Percentiles rank a stretch among this genome's conserved stretches.
phyloP scores from a whole-genome alignment of 352 stramenopile species.

The Phytophthora litchii region DNA sequence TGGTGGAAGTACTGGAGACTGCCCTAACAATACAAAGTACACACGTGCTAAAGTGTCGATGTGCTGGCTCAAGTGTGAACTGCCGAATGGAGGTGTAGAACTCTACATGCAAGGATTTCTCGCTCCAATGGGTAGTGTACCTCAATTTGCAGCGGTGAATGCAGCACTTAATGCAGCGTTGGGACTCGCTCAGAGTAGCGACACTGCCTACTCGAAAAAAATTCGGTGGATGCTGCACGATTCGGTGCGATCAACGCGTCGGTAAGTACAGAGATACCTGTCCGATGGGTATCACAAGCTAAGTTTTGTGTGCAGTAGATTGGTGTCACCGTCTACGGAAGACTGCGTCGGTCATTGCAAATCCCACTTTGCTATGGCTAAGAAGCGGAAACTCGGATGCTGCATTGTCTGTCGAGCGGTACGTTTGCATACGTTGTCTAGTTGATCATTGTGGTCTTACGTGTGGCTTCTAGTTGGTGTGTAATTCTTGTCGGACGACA shows the following conservation, averaged over 20 bases:
- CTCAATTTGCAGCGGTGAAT: constrained; percentile 35
- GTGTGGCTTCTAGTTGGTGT: constrained; percentile 35
- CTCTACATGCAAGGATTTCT: constrained; percentile 53
- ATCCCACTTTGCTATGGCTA: constrained; percentile 31
- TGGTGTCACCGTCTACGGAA: constrained; percentile 21
- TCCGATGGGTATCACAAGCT: constrained; percentile 1
- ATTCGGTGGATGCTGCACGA: constrained; percentile 55
- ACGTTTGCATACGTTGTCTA: background rate
- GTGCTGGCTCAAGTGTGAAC: constrained; percentile 50
- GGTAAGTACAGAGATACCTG: constrained; percentile 9
- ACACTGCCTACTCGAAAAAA: constrained; percentile 48
- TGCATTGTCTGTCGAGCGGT: constrained; percentile 52
- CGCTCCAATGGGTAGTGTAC: constrained; percentile 36
- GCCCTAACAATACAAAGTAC: constrained; percentile 10
- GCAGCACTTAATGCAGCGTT: constrained; percentile 30
- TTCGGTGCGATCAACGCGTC: constrained; percentile 28
- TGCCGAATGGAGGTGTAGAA: constrained; percentile 39
- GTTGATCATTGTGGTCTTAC: background rate
- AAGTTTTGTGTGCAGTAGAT: constrained; percentile 6
- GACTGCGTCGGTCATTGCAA: constrained; percentile 45
- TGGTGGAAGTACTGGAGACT: constrained; percentile 1
- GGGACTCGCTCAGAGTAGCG: constrained; percentile 39
- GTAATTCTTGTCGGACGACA: constrained; percentile 40
- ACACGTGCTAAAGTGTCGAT: constrained; percentile 42
- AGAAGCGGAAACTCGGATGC: constrained; percentile 34